Base-by-base conservation (phyloP, 805 yeast species). In the Ogataea parapolymorpha region DNA sequence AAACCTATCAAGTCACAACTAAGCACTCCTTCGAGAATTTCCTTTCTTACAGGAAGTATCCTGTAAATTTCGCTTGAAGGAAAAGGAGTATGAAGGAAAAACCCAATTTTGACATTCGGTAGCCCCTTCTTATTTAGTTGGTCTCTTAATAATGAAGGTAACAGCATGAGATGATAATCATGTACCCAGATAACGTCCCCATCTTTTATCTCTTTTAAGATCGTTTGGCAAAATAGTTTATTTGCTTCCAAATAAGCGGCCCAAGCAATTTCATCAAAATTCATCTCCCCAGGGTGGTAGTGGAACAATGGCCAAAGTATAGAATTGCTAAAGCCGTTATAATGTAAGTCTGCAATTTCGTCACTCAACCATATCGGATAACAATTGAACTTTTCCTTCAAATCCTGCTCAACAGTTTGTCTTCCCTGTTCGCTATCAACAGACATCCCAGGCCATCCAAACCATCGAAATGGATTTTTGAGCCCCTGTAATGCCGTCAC, bases 221-320 rank as follows among this genome's bases (percentile, higher is more conserved):
- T 80, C 29, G 75, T 82, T 27, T 77, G 69, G 10, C 96, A 93
- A 68, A 93, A 93, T 45, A 76, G 69, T 43, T 81, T 68, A 60
- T 93, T 93, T 6, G 98, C 98, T 61, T 88, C 93, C 41, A 88
- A 85, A 62, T 93, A 93, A 1, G 98, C 98, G 39, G 90, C 90
- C 99, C 99, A 93, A 1, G 97, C 96, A 47, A 79, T 80, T 61
- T 93, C 99, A 64, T 93, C 99, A 58, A 93, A 93, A 61, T 87
- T 90, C 85, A 95, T 93, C 63, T 95, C 99, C 46, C 98, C 99
- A 0, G 99, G 99, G 60, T 93, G 99, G 65, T 93, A 93, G 63
- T 93, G 99, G 70, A 93, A 93, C 46, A 95, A 67, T 1, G 99
- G 99, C 99, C 99, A 93, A 49, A 93, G 68, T 49, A 93, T 93